Percentiles rank a stretch among this genome's conserved stretches.
Evolutionary conservation across 768 basidiomycete genomes (phyloP).

Genomic region (Leccinellum rugosiceps): DNA sequence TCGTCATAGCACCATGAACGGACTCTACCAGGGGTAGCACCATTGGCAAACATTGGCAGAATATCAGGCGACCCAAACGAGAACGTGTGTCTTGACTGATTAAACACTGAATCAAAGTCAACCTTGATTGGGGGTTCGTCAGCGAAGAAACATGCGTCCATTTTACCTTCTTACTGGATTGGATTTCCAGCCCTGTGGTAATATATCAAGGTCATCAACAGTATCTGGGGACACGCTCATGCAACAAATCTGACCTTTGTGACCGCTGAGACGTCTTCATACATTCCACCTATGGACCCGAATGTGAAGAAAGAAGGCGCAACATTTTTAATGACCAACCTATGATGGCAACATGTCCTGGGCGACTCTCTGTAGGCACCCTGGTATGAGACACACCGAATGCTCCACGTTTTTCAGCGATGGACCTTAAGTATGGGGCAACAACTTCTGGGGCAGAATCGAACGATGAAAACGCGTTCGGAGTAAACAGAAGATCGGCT

Average conservation of each 20-base stretch:
- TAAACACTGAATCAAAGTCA: slow-evolving; percentile 87
- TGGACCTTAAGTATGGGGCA: slow-evolving; percentile 72
- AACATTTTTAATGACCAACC: slow-evolving; percentile 37
- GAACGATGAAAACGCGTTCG: slow-evolving; percentile 52
- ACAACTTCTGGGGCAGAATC: slow-evolving; percentile 55
- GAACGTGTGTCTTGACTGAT: slow-evolving; percentile 72
- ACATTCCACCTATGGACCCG: slow-evolving; percentile 71
- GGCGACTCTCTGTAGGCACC: slow-evolving; percentile 85
- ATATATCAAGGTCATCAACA: slow-evolving; percentile 2
- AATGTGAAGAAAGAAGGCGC: slow-evolving; percentile 4
- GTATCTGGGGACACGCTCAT: background rate
- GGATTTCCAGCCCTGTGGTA: slow-evolving; percentile 73
- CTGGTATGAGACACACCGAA: slow-evolving; percentile 84
- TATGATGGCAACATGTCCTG: slow-evolving; percentile 87
- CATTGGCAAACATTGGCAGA: slow-evolving; percentile 80
- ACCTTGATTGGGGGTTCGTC: slow-evolving; percentile 34
- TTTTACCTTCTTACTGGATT: slow-evolving; percentile 54
- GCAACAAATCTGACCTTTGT: slow-evolving; percentile 56
- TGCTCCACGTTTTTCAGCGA: slow-evolving; percentile 63
- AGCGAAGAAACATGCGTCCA: background rate
- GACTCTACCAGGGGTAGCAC: slow-evolving; percentile 67
- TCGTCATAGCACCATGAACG: slow-evolving; percentile 74
- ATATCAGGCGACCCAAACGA: slow-evolving; percentile 90
- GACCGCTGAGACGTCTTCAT: slow-evolving; percentile 86
- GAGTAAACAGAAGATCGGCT: slow-evolving; percentile 72